phyloP scores from a whole-genome alignment of 2,329 filamentous ascomycete species.

The Colletotrichum lindemuthianum region DNA sequence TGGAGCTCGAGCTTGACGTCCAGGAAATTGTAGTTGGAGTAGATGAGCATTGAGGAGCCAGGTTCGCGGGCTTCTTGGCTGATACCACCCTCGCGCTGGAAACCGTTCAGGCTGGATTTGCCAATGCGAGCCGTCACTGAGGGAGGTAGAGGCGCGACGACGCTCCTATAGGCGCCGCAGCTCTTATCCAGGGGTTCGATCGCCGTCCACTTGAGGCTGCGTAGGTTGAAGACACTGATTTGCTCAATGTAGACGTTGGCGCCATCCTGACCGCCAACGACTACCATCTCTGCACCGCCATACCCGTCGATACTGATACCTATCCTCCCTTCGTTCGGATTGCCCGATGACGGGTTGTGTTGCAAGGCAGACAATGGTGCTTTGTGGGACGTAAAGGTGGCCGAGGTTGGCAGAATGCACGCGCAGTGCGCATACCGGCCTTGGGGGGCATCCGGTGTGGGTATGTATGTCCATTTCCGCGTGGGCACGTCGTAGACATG shows the following conservation, averaged over 20 bases:
- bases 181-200: constrained; percentile 88
- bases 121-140: constrained; percentile 74
- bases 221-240: constrained; percentile 96
- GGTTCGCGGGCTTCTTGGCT: constrained; percentile 66
- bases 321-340: constrained; percentile 87
- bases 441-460: constrained; percentile 84
- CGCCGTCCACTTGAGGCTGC: constrained; percentile 94
- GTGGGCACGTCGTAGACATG: constrained; percentile 91
- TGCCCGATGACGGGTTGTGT: constrained; percentile 85
- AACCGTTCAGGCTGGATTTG: constrained; percentile 58
- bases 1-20: constrained; percentile 97
- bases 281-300: constrained; percentile 95
- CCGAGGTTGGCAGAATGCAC: constrained; percentile 87
- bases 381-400: constrained; percentile 84
- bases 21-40: constrained; percentile 98
- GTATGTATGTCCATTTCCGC: constrained; percentile 85
- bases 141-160: constrained; percentile 84
- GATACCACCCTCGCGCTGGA: constrained; percentile 57
- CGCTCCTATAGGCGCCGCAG: constrained; percentile 95
- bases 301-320: constrained; percentile 90
- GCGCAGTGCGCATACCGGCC: constrained; percentile 97
- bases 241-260: constrained; percentile 99
- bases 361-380: constrained; percentile 88
- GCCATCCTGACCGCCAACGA: constrained; percentile 95
- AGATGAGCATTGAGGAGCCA: constrained; percentile 87